A percentile compares a stretch with the other conserved stretches of the same genome.
phyloP scores from a whole-genome alignment of 805 yeast species.

The Zygoascus bituminiphila region DNA sequence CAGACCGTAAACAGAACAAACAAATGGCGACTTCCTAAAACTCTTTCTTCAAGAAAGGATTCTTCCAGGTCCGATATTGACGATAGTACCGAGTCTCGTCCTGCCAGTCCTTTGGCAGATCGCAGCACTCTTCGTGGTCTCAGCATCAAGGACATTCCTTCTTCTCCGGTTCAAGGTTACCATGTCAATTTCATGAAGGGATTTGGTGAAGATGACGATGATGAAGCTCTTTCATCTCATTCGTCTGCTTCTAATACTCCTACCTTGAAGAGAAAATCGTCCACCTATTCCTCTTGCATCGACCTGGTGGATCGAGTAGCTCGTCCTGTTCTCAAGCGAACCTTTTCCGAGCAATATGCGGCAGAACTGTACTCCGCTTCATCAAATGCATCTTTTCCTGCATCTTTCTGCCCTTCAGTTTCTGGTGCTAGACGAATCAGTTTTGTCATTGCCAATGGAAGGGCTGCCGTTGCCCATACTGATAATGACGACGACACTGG shows the following conservation, averaged over 20 bases:
- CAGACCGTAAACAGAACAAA: conserved; percentile 3
- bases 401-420: background rate
- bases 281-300: background rate
- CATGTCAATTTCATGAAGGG: background rate
- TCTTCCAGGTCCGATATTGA: background rate
- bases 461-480: background rate
- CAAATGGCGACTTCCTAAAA: conserved; percentile 1
- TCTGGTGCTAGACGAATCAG: background rate
- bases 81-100: background rate
- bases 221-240: background rate
- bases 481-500: background rate
- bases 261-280: background rate
- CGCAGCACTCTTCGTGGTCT: background rate
- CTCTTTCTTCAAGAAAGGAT: background rate
- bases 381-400: background rate
- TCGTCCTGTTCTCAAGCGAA: background rate
- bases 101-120: background rate
- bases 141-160: conserved; percentile 4
- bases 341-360: background rate
- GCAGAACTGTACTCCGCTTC: background rate
- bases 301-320: background rate
- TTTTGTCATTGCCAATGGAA: conserved; percentile 4
- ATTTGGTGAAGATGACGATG: background rate
- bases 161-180: conserved; percentile 3
- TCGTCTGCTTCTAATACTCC: background rate